Evolutionary conservation across 208 protist genomes (phyloP), one percentile per base, ranked within the genome.

Genomic region (Hexamita inflata): DNA sequence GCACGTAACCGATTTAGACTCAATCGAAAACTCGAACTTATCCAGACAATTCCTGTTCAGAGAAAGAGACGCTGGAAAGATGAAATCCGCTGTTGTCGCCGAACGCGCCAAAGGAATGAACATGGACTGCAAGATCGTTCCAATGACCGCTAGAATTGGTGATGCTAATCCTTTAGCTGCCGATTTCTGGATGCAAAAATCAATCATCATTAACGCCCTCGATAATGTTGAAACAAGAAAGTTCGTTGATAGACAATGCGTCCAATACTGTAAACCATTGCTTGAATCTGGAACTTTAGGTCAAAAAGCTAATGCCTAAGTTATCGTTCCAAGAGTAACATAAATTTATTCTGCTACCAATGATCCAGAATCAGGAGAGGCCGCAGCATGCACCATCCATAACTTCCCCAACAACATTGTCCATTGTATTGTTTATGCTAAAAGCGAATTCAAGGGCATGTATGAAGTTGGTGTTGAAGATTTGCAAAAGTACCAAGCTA

Each of bases 331-430:
- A 19, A 81, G 84, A 40, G 78, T 96, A 40, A 99, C 96, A 32
- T 94, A 99, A 84, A 94, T 87, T 66, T 99, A 99, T 87, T 86
- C 88, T 15, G 24, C 30, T 32, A 64, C 60, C 19, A 85, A 29
- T 15, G 80, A 87, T 49, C 49, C 75, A 32, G n/a, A 13, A 40
- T 74, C 81, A 38, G 61, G 59, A 82, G 85, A 86, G 11, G 97
- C 98, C 79, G 94, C 96, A 35, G 87, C 98, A n/a, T 99, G 96
- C 86, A 99, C 95, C 26, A 84, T 99, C 29, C 96, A 99, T 83
- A 97, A 98, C 85, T 99, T 99, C 86, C 97, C 97, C n/a, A 93
- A 96, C 83, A 82, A 87, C 35, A 98, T 98, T 84, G 92, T 97
- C 83, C 95, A 87, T 58, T 78, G 42, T 30, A 75, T 87, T n/a